Evolutionary conservation across 768 basidiomycete genomes (phyloP), one percentile per base, ranked within the genome.

Genomic region (Tylopilus sp.): DNA sequence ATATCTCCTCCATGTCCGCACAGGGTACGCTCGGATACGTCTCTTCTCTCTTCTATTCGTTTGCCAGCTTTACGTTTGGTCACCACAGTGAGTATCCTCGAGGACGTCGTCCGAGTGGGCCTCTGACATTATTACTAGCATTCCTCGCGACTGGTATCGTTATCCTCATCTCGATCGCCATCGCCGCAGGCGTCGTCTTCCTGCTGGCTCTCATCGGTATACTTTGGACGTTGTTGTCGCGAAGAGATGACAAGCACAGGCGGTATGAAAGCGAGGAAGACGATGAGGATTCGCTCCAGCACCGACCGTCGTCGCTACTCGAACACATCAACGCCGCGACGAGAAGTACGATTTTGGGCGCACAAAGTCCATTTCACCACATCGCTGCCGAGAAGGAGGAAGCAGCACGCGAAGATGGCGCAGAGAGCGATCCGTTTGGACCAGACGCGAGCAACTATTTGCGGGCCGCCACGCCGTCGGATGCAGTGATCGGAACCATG

Each of bases 151-250:
- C 84, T 22, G 97, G 96, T 2, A 80, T 98, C 33, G 93, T 99
- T 50, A 98, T 98, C 59, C 80, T 99, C 40, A 94, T 99, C 60
- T 95, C 94, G 2, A 97, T 99, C 57, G 97, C 97, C 24, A 97
- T 98, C 59, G 86, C 91, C 11, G 93, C 94, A 16, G 97, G 96
- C 17, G 83, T 98, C 21, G 88, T 95, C 33, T 95, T 94, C 79
- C 75, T 95, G 1, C 76, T 94, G 29, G 87, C 88, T 16, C 74
- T 96, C 37, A 75, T 93, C 50, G 92, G 92, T 45, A 88, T 96
- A 49, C 72, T 96, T 33, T 91, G 92, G 90, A 87, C 92, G 3
- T 77, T 94, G n/a, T 83, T 92, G 70, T 84, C 88, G 21, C 79
- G 90, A 49, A 80, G 84, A 49, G 92, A 92, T 34, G 88, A 92